Evolutionary conservation across 805 yeast species (phyloP).

Genomic region (Pichia kluyveri): DNA sequence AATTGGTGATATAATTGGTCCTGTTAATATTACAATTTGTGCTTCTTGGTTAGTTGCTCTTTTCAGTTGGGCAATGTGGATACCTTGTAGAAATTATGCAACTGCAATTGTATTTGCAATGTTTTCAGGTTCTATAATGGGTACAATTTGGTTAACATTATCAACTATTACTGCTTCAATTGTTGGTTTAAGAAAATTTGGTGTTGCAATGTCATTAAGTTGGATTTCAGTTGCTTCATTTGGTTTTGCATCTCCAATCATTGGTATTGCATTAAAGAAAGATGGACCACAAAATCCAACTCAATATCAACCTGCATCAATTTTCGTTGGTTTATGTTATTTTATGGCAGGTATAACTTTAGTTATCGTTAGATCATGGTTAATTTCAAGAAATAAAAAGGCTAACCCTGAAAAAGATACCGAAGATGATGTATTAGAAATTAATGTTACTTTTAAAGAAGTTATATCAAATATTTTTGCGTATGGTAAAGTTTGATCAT

Average conservation of each 20-base stretch:
- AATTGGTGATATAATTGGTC: constrained; percentile 41
- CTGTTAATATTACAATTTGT: constrained; percentile 35
- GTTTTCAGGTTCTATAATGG: constrained; percentile 50
- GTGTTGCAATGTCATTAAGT: constrained; percentile 36
- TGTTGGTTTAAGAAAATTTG: constrained; percentile 45
- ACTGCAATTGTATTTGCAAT: constrained; percentile 45
- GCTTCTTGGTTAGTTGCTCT: constrained; percentile 32
- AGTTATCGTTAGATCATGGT: constrained; percentile 43
- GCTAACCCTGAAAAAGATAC: constrained; percentile 13
- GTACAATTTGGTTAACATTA: constrained; percentile 48
- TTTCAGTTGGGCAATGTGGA: constrained; percentile 43
- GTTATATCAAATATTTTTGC: constrained; percentile 1
- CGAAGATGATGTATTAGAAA: constrained; percentile 11
- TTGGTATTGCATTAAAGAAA: constrained; percentile 44
- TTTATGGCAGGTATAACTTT: constrained; percentile 35
- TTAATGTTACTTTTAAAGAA: constrained; percentile 9
- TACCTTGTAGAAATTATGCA: constrained; percentile 48
- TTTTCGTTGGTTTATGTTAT: constrained; percentile 52
- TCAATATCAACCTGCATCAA: constrained; percentile 44
- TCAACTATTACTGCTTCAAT: constrained; percentile 44
- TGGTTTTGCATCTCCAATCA: constrained; percentile 50
- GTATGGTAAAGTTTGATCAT: constrained; percentile 1
- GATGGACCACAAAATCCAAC: constrained; percentile 29
- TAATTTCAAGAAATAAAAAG: constrained; percentile 39
- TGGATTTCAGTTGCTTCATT: constrained; percentile 45